Evolutionary conservation across 2,329 filamentous ascomycete genomes (phyloP), one percentile per base, ranked within the genome.

Genomic region (Ambrosiella xylebori): DNA sequence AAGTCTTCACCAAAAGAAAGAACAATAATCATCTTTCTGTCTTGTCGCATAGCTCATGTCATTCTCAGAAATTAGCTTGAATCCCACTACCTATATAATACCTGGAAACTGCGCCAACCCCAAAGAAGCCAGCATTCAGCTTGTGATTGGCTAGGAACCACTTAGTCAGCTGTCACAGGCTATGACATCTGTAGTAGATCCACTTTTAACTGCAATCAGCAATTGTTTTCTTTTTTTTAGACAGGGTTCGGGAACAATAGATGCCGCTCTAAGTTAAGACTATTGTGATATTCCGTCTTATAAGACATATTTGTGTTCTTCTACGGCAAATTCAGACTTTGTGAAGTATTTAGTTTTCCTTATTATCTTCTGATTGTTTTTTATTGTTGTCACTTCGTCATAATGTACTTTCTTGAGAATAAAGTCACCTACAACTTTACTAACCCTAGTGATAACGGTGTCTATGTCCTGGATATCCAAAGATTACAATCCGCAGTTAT

Each of bases 341-440:
- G 11, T 41, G 5, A 7, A 3, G 13, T 49, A 2, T n/a, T 27
- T 49, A 9, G 15, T 49, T 49, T 49, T 35, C 19, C 11, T 36
- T 2, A 13, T 19, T 51, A 9, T 35, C 15, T 19, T 51, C 13
- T 51, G 6, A 3, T 11, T 11, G 6, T 35, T 51, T 35, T 12
- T 51, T 12, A 27, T 51, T 35, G 9, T 35, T 1, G 11, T 36
- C 8, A 7, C 40, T 47, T 15, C n/a, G 1, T 9, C 11, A 57
- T 27, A 37, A 61, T 61, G 59, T 61, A 58, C 56, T 45, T 53
- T 11, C 40, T 61, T 6, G 56, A 61, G 38, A 61, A 58, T 47
- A 50, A 58, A 39, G 56, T 51, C n/a, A 45, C 59, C 13, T 61
- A 61, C 56, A 35, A 57, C 19, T 58, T 58, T 47, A 51, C 56